Evolutionary conservation across 2,329 filamentous ascomycete species (phyloP).

Genomic region (Chrysosphaeria jannelii): DNA sequence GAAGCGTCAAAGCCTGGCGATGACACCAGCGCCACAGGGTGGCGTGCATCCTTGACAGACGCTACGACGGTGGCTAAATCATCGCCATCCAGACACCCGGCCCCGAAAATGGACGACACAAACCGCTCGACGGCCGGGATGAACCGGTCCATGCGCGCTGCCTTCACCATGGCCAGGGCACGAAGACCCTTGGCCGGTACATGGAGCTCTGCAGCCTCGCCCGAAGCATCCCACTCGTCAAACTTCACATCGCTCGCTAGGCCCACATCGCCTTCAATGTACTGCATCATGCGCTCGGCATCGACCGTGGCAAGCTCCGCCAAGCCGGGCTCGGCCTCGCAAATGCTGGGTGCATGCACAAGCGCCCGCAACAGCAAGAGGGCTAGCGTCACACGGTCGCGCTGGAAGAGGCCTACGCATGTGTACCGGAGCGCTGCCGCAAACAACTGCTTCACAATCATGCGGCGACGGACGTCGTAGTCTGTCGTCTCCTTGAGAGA

Average conservation of each 20-base stretch:
- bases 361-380: slow-evolving; percentile 85
- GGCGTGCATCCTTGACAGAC: slow-evolving; percentile 55
- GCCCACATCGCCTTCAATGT: slow-evolving; percentile 60
- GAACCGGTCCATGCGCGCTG: slow-evolving; percentile 86
- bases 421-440: slow-evolving; percentile 78
- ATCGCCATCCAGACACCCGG: slow-evolving; percentile 55
- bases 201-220: not conserved
- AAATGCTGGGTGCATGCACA: slow-evolving; percentile 46
- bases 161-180: slow-evolving; percentile 69
- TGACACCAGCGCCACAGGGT: slow-evolving; percentile 75
- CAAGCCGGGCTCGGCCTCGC: slow-evolving; percentile 23
- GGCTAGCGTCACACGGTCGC: slow-evolving; percentile 75
- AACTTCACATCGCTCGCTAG: no score
- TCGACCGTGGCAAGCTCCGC: no score
- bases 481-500: slow-evolving; percentile 39
- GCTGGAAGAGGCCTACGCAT: slow-evolving; percentile 74
- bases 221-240: slow-evolving; percentile 1
- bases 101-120: slow-evolving; percentile 57
- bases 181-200: slow-evolving; percentile 46
- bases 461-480: slow-evolving; percentile 52
- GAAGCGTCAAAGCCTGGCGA: slow-evolving; percentile 93
- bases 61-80: slow-evolving; percentile 64
- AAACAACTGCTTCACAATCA: slow-evolving; percentile 78
- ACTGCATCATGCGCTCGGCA: slow-evolving; percentile 75
- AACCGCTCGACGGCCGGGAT: slow-evolving; percentile 84